These are phyloP conservation scores for Rosa multiflora DNA, from an alignment of 306 rosid genomes.

Conservation along the genomic window DNA sequence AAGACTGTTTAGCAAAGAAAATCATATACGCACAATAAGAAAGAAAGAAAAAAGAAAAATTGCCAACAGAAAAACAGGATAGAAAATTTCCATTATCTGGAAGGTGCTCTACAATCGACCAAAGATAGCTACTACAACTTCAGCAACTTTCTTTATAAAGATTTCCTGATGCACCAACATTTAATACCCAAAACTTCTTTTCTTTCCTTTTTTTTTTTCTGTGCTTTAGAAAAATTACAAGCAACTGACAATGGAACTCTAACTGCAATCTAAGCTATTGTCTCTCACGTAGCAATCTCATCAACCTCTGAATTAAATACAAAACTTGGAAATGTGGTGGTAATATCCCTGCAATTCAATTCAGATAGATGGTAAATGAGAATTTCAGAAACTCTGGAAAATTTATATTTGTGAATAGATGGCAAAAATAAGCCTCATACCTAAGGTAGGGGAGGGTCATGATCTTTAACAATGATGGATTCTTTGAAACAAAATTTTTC, in stretches of 20 bases:
- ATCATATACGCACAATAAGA: neutral
- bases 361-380: constrained; percentile 4
- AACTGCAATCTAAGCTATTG: constrained; percentile 20
- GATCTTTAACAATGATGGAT: constrained; percentile 74
- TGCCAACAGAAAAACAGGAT: neutral
- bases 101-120: constrained; percentile 19
- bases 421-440: constrained; percentile 28
- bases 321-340: constrained; percentile 89
- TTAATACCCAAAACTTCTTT: neutral
- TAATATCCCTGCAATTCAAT: constrained; percentile 71
- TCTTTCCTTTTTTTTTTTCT: neutral
- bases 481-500: constrained; percentile 62
- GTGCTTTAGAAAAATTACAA: neutral
- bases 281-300: constrained; percentile 54
- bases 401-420: neutral
- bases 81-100: constrained; percentile 6
- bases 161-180: neutral
- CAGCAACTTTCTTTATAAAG: constrained; percentile 15
- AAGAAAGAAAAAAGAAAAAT: neutral
- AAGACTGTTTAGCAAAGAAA: too few species aligned
- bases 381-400: neutral
- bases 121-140: constrained; percentile 10
- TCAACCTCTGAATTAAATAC: constrained; percentile 83
- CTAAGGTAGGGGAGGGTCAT: constrained; percentile 89
- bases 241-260: constrained; percentile 6